phyloP scores from a whole-genome alignment of 2,329 filamentous ascomycete species.

The Neonectria punicea region DNA sequence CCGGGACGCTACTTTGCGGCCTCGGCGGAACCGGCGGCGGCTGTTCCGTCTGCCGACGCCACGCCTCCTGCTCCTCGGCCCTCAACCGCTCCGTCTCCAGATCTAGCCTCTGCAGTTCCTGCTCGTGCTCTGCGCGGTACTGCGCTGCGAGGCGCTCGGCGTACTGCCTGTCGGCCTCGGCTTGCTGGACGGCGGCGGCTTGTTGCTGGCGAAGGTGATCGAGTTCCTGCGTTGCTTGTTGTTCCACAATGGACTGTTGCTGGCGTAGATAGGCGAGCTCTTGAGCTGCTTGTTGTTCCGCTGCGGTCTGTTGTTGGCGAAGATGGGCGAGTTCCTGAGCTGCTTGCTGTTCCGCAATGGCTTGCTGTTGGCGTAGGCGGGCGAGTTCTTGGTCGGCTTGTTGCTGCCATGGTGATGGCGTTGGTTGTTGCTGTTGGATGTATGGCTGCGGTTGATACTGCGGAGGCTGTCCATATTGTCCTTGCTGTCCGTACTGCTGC shows the following conservation, averaged over 20 bases:
- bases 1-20: background rate
- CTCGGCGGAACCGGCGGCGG: constrained; percentile 5
- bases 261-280: constrained; percentile 1
- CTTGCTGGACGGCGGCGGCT: constrained; percentile 19
- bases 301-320: constrained; percentile 1
- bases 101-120: constrained; percentile 19
- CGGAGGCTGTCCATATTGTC: constrained; percentile 2
- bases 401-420: constrained; percentile 2
- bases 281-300: constrained; percentile 12
- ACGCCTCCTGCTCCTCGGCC: background rate
- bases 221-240: constrained; percentile 1
- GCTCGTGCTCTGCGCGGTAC: constrained; percentile 29
- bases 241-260: background rate
- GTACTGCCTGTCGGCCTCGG: constrained; percentile 31
- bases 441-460: constrained; percentile 1
- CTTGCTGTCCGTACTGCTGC: constrained; percentile 5
- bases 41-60: background rate
- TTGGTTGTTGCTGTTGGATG: background rate
- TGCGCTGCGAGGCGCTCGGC: constrained; percentile 37
- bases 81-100: constrained; percentile 5
- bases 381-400: background rate
- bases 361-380: background rate
- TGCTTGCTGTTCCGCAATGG: background rate
- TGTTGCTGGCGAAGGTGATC: constrained; percentile 8
- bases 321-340: background rate